phyloP scores from a whole-genome alignment of 192 early-diverging fungal genomes.

The Gamsiella multidivaricata region DNA sequence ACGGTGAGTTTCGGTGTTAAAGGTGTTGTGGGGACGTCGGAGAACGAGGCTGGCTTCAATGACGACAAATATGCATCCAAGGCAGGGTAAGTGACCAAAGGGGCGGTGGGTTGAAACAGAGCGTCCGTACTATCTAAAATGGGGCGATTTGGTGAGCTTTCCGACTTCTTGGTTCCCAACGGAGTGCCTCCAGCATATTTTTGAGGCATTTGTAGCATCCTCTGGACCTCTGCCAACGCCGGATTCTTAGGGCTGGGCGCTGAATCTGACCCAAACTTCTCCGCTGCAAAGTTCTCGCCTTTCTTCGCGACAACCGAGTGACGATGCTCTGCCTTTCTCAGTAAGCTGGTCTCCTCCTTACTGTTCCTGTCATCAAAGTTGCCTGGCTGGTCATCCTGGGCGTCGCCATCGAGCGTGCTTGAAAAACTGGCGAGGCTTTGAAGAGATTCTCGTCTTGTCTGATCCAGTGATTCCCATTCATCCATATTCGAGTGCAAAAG shows the following conservation, averaged over 20 bases:
- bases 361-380: conserved; percentile 20
- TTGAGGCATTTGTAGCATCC: background rate
- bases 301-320: too few species aligned
- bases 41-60: conserved; percentile 22
- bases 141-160: conserved; percentile 16
- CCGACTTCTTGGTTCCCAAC: conserved; percentile 32
- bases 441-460: conserved; percentile 20
- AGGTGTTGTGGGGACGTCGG: conserved; percentile 2
- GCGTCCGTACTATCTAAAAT: conserved; percentile 25
- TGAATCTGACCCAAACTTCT: background rate
- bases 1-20: background rate
- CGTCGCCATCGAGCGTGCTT: conserved; percentile 12
- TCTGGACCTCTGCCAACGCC: background rate
- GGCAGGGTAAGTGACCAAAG: conserved; percentile 34
- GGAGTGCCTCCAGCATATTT: conserved; percentile 38
- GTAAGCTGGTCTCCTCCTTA: conserved; percentile 19
- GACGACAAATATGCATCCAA: conserved; percentile 47
- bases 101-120: conserved; percentile 40
- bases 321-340: background rate
- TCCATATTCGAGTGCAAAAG: conserved; percentile 7
- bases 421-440: conserved; percentile 19
- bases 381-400: conserved; percentile 18
- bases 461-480: background rate
- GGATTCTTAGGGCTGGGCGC: background rate
- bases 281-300: too few species aligned